Percentiles rank a stretch among this genome's conserved stretches.
Conservation (phyloP, 352 stramenopile genomes). For the Pythium monospermum region DNA sequence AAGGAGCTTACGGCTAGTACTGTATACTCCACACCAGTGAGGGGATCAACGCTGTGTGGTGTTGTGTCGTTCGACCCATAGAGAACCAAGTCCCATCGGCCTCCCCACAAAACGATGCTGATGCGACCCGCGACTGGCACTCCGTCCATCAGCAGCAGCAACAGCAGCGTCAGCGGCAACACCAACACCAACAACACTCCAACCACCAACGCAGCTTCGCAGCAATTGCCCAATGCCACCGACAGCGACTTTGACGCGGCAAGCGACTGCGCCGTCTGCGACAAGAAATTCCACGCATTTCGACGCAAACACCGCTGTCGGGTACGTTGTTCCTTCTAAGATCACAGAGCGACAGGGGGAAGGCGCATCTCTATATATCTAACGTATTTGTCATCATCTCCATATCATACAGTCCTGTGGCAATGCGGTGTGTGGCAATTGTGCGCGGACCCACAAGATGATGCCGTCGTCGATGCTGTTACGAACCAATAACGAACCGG, state of each 20-base stretch:
- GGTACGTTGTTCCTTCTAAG: constrained; percentile 22
- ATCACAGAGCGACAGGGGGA: no score
- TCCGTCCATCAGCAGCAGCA: constrained; percentile 4
- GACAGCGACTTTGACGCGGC: constrained; percentile 45
- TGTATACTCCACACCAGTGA: neutral
- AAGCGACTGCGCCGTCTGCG: constrained; percentile 66
- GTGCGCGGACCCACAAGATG: constrained; percentile 70
- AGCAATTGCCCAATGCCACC: constrained; percentile 19
- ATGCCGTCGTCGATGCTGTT: constrained; percentile 58
- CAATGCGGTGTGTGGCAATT: constrained; percentile 73
- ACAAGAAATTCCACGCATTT: constrained; percentile 86
- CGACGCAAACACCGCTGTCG: constrained; percentile 78
- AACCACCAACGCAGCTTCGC: neutral
- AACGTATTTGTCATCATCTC: neutral
- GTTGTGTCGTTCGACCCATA: no score
- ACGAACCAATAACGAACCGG: constrained; percentile 73
- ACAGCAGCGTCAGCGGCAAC: constrained; percentile 1
- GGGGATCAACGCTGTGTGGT: neutral
- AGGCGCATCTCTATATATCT: no score
- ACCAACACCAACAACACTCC: no score
- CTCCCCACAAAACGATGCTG: constrained; percentile 5
- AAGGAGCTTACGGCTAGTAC: neutral
- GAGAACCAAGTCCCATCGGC: neutral
- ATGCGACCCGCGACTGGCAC: constrained; percentile 14
- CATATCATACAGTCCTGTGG: constrained; percentile 50